phyloP scores from a whole-genome alignment of 768 basidiomycete species.

The Crepidotus variabilis region DNA sequence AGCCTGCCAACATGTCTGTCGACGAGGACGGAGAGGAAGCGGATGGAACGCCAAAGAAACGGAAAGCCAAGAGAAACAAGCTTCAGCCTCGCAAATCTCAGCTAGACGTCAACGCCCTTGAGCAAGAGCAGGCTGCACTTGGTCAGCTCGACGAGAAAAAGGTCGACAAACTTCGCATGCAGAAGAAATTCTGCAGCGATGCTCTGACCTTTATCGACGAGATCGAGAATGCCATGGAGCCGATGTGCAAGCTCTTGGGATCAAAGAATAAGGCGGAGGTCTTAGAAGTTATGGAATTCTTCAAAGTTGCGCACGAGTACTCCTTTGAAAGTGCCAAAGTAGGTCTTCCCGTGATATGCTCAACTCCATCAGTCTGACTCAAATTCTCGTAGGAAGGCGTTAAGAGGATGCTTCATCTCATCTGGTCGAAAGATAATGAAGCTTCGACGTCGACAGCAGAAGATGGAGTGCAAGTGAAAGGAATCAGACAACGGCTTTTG shows the following conservation, averaged over 20 bases:
- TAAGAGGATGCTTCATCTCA: constrained; percentile 94
- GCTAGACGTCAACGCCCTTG: constrained; percentile 63
- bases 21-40: constrained; percentile 35
- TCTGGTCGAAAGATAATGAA: constrained; percentile 94
- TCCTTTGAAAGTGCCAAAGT: constrained; percentile 78
- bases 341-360: constrained; percentile 10
- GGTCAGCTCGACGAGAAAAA: constrained; percentile 67
- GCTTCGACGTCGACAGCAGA: constrained; percentile 51
- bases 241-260: constrained; percentile 73
- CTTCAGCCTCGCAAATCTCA: constrained; percentile 64
- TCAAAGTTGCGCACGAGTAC: constrained; percentile 78
- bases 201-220: constrained; percentile 75
- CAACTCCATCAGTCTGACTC: constrained; percentile 21
- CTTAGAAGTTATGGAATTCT: constrained; percentile 86
- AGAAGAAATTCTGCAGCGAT: constrained; percentile 85
- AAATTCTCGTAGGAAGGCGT: constrained; percentile 62
- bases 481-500: constrained; percentile 80
- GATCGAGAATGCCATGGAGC: constrained; percentile 61
- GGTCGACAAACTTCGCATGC: constrained; percentile 61
- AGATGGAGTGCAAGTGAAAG: constrained; percentile 73
- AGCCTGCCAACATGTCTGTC: constrained; percentile 30
- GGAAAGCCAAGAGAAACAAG: constrained; percentile 39
- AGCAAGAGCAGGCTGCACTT: constrained; percentile 68
- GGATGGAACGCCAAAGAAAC: constrained; percentile 32
- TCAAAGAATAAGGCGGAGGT: constrained; percentile 85